phyloP scores from a whole-genome alignment of 2,329 filamentous ascomycete species.

The Knoxdaviesia proteae region DNA sequence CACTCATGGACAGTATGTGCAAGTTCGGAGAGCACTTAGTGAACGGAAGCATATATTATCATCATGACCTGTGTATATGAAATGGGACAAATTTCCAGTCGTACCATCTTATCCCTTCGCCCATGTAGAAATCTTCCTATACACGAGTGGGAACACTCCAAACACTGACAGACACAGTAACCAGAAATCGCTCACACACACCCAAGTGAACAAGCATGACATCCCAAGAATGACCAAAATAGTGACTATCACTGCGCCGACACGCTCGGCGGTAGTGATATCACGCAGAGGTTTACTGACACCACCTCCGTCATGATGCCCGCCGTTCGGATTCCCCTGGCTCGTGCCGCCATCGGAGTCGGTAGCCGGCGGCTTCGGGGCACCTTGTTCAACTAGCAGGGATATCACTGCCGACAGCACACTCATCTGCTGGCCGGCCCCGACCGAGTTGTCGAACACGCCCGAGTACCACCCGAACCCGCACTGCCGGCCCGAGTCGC shows the following conservation, averaged over 20 bases:
- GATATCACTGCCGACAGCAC: slow-evolving; percentile 33
- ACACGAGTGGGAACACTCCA: no score
- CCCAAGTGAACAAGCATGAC: background rate
- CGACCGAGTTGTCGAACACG: slow-evolving; percentile 29
- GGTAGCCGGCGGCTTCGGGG: slow-evolving; percentile 20
- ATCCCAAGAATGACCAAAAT: slow-evolving; percentile 17
- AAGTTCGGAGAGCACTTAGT: background rate
- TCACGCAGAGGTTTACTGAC: slow-evolving; percentile 11
- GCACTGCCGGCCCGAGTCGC: slow-evolving; percentile 24
- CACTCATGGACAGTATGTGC: no score
- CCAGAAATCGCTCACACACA: slow-evolving; percentile 1
- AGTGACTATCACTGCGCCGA: slow-evolving; percentile 26
- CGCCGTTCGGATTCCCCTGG: slow-evolving; percentile 21
- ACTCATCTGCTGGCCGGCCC: slow-evolving; percentile 39
- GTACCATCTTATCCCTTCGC: background rate
- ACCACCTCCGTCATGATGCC: slow-evolving; percentile 15
- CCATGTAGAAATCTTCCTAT: background rate
- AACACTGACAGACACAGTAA: background rate
- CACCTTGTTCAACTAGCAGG: slow-evolving; percentile 19
- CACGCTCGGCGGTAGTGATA: slow-evolving; percentile 21
- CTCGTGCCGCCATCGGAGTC: slow-evolving; percentile 29
- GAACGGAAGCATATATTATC: background rate
- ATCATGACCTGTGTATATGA: background rate
- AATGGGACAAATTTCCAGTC: background rate
- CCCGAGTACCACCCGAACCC: slow-evolving; percentile 31